phyloP scores from a whole-genome alignment of 2,329 filamentous ascomycete genomes.

The Fusarium sp. region DNA sequence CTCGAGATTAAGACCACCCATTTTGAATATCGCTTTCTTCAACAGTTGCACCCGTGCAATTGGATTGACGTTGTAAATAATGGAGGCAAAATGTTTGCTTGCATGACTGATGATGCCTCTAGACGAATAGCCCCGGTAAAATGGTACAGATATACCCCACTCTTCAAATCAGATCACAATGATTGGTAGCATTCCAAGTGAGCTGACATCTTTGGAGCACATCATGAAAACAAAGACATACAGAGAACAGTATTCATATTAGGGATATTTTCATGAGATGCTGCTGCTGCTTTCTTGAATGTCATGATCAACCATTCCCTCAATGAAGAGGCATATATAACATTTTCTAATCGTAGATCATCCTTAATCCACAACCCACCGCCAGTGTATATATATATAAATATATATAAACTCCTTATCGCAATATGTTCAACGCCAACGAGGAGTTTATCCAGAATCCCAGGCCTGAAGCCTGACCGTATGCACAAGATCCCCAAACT shows the following conservation, averaged over 20 bases:
- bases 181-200: slow-evolving; percentile 27
- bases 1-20: slow-evolving; percentile 91
- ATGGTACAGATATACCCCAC: slow-evolving; percentile 28
- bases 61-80: slow-evolving; percentile 20
- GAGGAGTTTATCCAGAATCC: slow-evolving; percentile 41
- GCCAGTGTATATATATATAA: slow-evolving; percentile 27
- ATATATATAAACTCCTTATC: slow-evolving; percentile 31
- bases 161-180: slow-evolving; percentile 4
- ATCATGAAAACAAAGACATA: slow-evolving; percentile 1
- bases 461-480: slow-evolving; percentile 32
- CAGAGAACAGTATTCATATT: not conserved
- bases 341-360: slow-evolving; percentile 23
- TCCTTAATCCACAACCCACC: slow-evolving; percentile 14
- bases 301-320: slow-evolving; percentile 12
- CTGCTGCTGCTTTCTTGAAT: not conserved
- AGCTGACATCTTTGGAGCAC: slow-evolving; percentile 3
- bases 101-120: slow-evolving; percentile 35
- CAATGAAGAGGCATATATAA: slow-evolving; percentile 24
- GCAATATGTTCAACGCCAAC: slow-evolving; percentile 45
- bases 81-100: slow-evolving; percentile 30
- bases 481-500: slow-evolving; percentile 41
- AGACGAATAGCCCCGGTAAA: slow-evolving; percentile 39
- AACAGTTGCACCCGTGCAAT: not conserved
- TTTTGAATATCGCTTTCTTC: slow-evolving; percentile 29
- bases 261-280: not conserved